A percentile compares a stretch with the other conserved stretches of the same genome.
phyloP scores from a whole-genome alignment of 352 stramenopile species.

The Phytophthora nicotianae region DNA sequence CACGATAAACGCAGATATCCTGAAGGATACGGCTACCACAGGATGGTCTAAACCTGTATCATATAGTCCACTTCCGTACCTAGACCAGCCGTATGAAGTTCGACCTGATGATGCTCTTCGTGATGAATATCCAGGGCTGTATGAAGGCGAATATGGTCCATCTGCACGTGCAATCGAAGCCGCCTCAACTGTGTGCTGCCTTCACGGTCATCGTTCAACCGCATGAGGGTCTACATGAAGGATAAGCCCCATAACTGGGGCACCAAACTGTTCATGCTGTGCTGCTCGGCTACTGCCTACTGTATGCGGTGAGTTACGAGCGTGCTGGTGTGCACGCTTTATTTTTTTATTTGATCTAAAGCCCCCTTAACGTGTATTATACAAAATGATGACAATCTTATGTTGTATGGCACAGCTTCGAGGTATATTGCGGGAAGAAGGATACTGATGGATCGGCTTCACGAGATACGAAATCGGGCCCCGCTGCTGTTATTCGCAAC shows the following conservation, averaged over 20 bases:
- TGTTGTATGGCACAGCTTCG: constrained; percentile 2
- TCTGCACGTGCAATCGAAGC: not conserved
- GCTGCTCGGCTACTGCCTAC: constrained; percentile 6
- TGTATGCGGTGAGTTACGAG: constrained; percentile 17
- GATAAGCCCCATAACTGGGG: constrained; percentile 10
- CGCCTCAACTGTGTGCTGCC: constrained; percentile 4
- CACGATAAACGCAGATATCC: not conserved
- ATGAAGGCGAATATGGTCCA: not conserved
- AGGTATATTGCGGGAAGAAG: constrained; percentile 8
- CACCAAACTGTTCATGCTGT: constrained; percentile 20
- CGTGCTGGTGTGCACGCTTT: not conserved
- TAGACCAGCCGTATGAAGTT: not conserved
- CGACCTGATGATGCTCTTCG: not conserved
- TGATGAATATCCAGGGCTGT: not conserved
- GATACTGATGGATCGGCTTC: not conserved
- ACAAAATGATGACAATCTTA: not conserved
- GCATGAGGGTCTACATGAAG: constrained; percentile 14
- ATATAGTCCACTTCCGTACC: not conserved
- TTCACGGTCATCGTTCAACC: constrained; percentile 13
- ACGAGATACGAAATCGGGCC: not conserved
- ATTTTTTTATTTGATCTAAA: constrained; percentile 3
- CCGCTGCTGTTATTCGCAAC: not conserved
- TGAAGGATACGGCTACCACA: not conserved
- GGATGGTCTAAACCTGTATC: not conserved
- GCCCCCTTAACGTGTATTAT: constrained; percentile 3